Conservation (phyloP, 2,329 filamentous ascomycete genomes). For the Fusarium nurragi region DNA sequence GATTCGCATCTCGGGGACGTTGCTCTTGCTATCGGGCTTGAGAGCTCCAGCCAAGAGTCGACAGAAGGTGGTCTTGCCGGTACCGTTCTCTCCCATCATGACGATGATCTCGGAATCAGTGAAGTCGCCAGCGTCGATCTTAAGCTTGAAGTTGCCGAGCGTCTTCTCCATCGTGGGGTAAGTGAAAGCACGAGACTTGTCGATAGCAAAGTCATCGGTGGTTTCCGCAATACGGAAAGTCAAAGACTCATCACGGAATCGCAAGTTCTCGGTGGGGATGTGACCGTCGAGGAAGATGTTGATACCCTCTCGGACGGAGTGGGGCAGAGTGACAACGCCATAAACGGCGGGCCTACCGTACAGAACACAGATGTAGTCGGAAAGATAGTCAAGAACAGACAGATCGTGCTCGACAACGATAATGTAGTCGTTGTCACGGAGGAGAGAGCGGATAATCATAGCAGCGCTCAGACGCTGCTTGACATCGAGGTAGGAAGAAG, state of each 20-base stretch:
- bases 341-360: slow-evolving; percentile 97
- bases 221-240: slow-evolving; percentile 94
- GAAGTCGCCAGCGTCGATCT: slow-evolving; percentile 83
- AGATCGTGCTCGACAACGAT: slow-evolving; percentile 99
- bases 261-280: slow-evolving; percentile 97
- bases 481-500: slow-evolving; percentile 98
- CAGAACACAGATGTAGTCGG: slow-evolving; percentile 96
- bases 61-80: slow-evolving; percentile 99
- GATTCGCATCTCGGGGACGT: slow-evolving; percentile 93
- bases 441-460: slow-evolving; percentile 88
- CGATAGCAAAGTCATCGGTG: slow-evolving; percentile 85
- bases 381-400: slow-evolving; percentile 97
- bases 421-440: slow-evolving; percentile 90
- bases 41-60: slow-evolving; percentile 91
- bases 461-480: slow-evolving; percentile 97
- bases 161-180: slow-evolving; percentile 96
- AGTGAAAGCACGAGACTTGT: slow-evolving; percentile 84
- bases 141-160: slow-evolving; percentile 85
- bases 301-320: slow-evolving; percentile 98
- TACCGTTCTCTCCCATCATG: slow-evolving; percentile 99
- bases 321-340: slow-evolving; percentile 94
- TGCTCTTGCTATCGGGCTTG: slow-evolving; percentile 83
- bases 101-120: slow-evolving; percentile 99
- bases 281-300: slow-evolving; percentile 99
- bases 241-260: slow-evolving; percentile 96